Conservation (phyloP, 1,139 yeast genomes). For the Schwanniomyces etchellsii region DNA sequence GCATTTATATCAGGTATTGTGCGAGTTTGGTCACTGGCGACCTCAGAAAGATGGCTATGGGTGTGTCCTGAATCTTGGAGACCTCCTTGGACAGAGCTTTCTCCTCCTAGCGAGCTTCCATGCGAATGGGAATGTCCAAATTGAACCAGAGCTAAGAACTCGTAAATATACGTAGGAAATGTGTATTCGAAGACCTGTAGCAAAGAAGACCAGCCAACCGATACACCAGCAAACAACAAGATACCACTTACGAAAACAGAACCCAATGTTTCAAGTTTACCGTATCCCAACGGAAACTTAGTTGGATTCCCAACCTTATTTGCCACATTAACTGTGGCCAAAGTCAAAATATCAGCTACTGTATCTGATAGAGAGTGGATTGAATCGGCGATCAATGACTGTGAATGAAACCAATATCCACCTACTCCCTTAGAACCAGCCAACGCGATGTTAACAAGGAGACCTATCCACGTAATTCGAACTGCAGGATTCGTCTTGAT, state of each 20-base stretch:
- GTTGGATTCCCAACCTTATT: constrained; percentile 54
- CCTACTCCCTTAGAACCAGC: constrained; percentile 85
- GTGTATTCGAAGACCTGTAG: constrained; percentile 65
- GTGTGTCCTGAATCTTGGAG: constrained; percentile 38
- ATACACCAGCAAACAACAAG: constrained; percentile 78
- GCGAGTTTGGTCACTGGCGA: constrained; percentile 6
- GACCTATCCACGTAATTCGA: constrained; percentile 88
- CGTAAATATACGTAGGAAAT: constrained; percentile 48
- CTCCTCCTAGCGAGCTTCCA: constrained; percentile 9
- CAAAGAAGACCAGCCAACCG: constrained; percentile 86
- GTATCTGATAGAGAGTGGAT: constrained; percentile 87
- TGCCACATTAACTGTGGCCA: constrained; percentile 83
- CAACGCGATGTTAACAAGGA: constrained; percentile 76
- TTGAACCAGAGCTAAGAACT: constrained; percentile 40
- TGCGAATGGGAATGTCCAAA: constrained; percentile 52
- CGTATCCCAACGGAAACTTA: constrained; percentile 81
- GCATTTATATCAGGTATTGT: constrained; percentile 76
- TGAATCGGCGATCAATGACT: constrained; percentile 90
- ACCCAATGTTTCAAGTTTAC: constrained; percentile 89
- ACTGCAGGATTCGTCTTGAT: constrained; percentile 71
- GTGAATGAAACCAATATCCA: constrained; percentile 90
- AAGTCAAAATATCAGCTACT: constrained; percentile 81
- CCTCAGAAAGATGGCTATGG: constrained; percentile 12
- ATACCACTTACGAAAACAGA: constrained; percentile 83
- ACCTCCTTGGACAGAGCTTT: constrained; percentile 16